Conservation (phyloP, 495 filamentous ascomycete genomes). For the Xylaria scruposa region DNA sequence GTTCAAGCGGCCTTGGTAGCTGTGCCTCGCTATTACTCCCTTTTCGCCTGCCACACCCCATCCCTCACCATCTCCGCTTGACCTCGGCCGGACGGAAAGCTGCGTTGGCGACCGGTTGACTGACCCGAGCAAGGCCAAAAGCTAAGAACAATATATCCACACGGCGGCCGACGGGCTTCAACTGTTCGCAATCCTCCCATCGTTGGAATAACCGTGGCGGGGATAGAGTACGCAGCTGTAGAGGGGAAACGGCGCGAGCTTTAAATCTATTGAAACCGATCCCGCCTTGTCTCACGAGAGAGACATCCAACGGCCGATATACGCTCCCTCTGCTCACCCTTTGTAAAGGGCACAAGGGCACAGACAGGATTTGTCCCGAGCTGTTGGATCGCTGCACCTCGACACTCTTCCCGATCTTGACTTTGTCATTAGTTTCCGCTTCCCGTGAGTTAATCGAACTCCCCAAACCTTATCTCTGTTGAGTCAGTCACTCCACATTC, state of each 20-base stretch:
- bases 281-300: conserved; percentile 23
- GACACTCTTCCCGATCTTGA: not conserved
- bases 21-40: conserved; percentile 11
- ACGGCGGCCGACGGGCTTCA: not conserved
- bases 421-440: conserved; percentile 5
- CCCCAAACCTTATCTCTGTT: not conserved
- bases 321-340: not conserved
- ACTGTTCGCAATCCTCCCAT: conserved; percentile 2
- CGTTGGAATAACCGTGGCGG: not conserved
- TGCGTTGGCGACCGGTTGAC: not conserved
- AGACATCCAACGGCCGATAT: conserved; percentile 16
- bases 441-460: conserved; percentile 19
- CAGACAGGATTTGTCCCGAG: not conserved
- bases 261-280: conserved; percentile 18
- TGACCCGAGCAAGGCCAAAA: not conserved
- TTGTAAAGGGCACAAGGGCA: conserved; percentile 6
- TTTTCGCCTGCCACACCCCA: not conserved
- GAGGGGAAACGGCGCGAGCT: conserved; percentile 5
- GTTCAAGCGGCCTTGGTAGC: conserved; percentile 21
- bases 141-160: not conserved
- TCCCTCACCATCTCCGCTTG: not conserved
- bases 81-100: not conserved
- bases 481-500: not conserved
- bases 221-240: not conserved
- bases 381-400: not conserved